Evolutionary conservation across 331 rosid species (phyloP).

Genomic region (Pyracantha coccinea): DNA sequence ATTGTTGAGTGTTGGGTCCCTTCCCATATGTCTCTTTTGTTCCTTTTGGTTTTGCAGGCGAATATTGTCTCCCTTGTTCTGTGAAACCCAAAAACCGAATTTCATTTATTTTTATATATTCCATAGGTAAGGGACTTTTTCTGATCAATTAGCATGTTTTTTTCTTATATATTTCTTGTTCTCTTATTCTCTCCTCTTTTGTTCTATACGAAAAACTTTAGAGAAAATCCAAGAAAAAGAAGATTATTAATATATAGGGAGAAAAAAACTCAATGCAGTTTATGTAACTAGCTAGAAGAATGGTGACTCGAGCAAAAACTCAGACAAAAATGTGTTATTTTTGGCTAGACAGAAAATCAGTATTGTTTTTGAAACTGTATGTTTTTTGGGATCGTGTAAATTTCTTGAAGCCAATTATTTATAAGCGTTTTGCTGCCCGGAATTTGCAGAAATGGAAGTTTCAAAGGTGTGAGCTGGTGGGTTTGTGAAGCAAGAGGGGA

Average conservation of each 20-base stretch:
- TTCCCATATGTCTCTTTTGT: constrained; percentile 29
- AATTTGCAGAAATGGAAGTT: constrained; percentile 1
- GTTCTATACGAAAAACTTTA: constrained; percentile 6
- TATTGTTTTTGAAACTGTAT: background rate
- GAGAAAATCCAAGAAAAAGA: background rate
- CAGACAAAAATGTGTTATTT: background rate
- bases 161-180: background rate
- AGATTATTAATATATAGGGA: background rate
- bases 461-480: background rate
- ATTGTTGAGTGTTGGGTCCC: constrained; percentile 33
- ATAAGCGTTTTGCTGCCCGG: background rate
- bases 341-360: background rate
- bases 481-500: background rate
- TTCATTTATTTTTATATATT: background rate
- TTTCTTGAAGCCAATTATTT: background rate
- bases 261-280: background rate
- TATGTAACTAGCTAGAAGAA: background rate
- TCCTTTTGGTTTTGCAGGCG: constrained; percentile 31
- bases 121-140: background rate
- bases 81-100: constrained; percentile 11
- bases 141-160: background rate
- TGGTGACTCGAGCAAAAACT: background rate
- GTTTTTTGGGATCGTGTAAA: background rate
- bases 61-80: constrained; percentile 36
- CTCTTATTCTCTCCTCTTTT: background rate